Evolutionary conservation across 306 rosid species (phyloP), one percentile per base, ranked within the genome.

Genomic region (Gleditsia sinensis): DNA sequence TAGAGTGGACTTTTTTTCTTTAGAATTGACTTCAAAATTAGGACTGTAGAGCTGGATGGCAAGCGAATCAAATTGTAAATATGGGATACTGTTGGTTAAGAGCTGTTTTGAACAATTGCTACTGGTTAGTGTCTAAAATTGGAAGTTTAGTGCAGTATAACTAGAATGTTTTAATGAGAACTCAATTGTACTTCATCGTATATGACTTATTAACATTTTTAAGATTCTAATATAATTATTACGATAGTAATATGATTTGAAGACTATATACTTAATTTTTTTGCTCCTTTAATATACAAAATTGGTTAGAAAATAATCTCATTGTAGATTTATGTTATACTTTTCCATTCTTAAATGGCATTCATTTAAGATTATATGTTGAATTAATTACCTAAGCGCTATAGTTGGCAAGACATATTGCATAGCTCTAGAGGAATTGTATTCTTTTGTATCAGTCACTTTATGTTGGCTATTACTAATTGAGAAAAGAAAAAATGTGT

Each of bases 1-100:
- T n/a, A n/a, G n/a, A n/a, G n/a, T n/a, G n/a, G n/a, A n/a, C n/a
- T n/a, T n/a, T n/a, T n/a, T n/a, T n/a, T 42, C 53, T 42, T 53
- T 82, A 89, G 95, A 72, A 89, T 89, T 80, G 95, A 89, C 81
- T 89, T 89, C 81, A 89, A 89, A 87, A 89, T 89, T 81, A 85
- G 94, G 88, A 89, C 94, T 32, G 85, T 89, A 50, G 94, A 89
- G 84, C 90, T 89, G 83, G 95, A 89, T 80, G 84, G 86, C 24
- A 89, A 87, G 72, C 79, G 95, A 48, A 87, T 89, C 76, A 89
- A 89, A 74, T 82, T 89, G 84, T 92, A 89, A 85, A 87, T 89
- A 63, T 89, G 95, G 95, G 95, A 89, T 75, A 89, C 95, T 48
- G 95, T 92, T 83, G 95, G 95, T 55, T 90, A 89, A 76, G 95